Evolutionary conservation across 2,329 filamentous ascomycete genomes (phyloP).

Genomic region (Incumbomyces delicatus): DNA sequence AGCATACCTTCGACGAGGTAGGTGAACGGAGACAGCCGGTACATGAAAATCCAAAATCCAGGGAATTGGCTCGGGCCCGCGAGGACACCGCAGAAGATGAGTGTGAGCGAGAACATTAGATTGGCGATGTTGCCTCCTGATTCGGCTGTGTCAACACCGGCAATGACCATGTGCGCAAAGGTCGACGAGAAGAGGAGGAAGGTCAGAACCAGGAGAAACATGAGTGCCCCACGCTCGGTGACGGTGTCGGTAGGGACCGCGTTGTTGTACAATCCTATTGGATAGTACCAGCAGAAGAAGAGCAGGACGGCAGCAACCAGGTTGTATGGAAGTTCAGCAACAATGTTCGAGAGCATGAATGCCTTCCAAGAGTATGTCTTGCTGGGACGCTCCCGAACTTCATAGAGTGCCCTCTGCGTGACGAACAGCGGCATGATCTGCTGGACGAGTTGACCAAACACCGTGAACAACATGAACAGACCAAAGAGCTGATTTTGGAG

Average conservation of each 20-base stretch:
- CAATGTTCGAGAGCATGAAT: conserved; percentile 61
- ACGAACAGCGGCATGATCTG: conserved; percentile 51
- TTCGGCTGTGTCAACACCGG: conserved; percentile 57
- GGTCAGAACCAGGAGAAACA: conserved; percentile 54
- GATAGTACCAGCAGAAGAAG: conserved; percentile 60
- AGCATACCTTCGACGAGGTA: conserved; percentile 69
- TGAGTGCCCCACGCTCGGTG: conserved; percentile 50
- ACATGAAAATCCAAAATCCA: conserved; percentile 72
- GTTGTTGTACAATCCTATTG: conserved; percentile 41
- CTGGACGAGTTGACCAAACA: conserved; percentile 55
- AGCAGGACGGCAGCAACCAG: conserved; percentile 53
- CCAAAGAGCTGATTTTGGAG: conserved; percentile 85
- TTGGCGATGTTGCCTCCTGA: conserved; percentile 57
- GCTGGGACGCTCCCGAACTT: conserved; percentile 51
- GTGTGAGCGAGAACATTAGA: conserved; percentile 48
- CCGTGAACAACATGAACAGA: conserved; percentile 75
- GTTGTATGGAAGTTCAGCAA: conserved; percentile 62
- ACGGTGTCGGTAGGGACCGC: conserved; percentile 30
- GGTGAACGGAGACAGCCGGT: conserved; percentile 69
- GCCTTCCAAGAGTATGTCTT: conserved; percentile 68
- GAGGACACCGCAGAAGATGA: conserved; percentile 54
- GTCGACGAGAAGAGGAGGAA: conserved; percentile 64
- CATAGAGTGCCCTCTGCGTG: conserved; percentile 49
- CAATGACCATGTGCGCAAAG: conserved; percentile 65
- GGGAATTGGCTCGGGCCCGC: conserved; percentile 50